phyloP scores from a whole-genome alignment of 352 stramenopile species.

The Pelagophyceae sp. region DNA sequence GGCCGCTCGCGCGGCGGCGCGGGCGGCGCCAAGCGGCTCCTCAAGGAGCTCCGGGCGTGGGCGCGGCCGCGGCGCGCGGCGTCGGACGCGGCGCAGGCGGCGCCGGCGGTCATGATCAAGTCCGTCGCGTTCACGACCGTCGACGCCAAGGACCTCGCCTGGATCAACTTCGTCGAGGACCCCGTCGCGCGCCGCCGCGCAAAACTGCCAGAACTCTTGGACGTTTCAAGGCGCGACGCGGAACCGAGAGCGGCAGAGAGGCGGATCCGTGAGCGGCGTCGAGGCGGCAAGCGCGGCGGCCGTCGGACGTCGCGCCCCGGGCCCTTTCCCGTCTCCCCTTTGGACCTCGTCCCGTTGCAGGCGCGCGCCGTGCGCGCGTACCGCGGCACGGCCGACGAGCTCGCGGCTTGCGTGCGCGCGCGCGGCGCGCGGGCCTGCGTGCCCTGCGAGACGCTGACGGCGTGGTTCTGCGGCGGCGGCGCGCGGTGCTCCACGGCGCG shows the following conservation, averaged over 20 bases:
- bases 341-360: too few species aligned
- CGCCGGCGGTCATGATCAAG: neutral
- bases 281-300: too few species aligned
- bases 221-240: too few species aligned
- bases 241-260: too few species aligned
- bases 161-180: constrained; percentile 13
- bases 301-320: too few species aligned
- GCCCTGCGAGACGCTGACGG: constrained; percentile 8
- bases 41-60: neutral
- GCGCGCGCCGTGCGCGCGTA: neutral
- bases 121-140: neutral
- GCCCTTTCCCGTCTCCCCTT: too few species aligned
- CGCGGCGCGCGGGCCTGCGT: neutral
- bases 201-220: too few species aligned
- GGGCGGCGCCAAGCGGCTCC: neutral
- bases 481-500: neutral
- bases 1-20: too few species aligned
- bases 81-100: neutral
- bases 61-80: neutral
- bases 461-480: constrained; percentile 11
- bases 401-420: neutral
- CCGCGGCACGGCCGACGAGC: neutral
- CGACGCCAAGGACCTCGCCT: neutral
- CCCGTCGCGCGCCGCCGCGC: too few species aligned
- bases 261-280: too few species aligned